A percentile compares a stretch with the other conserved stretches of the same genome.
Conservation (phyloP, 2,329 filamentous ascomycete genomes). For the Talaromyces sp. region DNA sequence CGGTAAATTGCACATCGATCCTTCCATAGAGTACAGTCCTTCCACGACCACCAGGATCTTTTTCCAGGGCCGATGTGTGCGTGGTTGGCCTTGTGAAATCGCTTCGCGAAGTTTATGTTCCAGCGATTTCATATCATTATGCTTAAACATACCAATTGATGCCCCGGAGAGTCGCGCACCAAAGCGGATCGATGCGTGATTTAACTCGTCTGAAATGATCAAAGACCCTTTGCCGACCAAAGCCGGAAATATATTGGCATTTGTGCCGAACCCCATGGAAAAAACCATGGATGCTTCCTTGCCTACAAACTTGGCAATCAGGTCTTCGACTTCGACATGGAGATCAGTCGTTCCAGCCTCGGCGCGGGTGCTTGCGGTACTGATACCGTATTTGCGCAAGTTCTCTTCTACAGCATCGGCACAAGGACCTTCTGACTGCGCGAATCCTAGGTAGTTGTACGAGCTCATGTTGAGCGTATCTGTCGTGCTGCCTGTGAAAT, state of each 20-base stretch:
- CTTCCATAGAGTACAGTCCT: slow-evolving; percentile 98
- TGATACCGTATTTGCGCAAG: slow-evolving; percentile 79
- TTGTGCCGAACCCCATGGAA: slow-evolving; percentile 98
- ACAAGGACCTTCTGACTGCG: slow-evolving; percentile 93
- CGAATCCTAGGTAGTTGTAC: slow-evolving; percentile 98
- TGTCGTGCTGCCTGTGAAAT: slow-evolving; percentile 81
- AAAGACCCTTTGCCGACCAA: slow-evolving; percentile 89
- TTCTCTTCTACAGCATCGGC: slow-evolving; percentile 86
- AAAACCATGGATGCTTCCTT: slow-evolving; percentile 95
- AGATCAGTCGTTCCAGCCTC: slow-evolving; percentile 86
- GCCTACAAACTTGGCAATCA: slow-evolving; percentile 86
- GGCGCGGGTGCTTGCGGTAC: slow-evolving; percentile 70
- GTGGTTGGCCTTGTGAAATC: slow-evolving; percentile 93
- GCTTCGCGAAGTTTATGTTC: slow-evolving; percentile 82
- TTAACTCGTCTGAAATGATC: slow-evolving; percentile 93
- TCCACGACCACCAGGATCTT: slow-evolving; percentile 97
- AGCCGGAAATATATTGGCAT: slow-evolving; percentile 86
- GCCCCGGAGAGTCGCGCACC: slow-evolving; percentile 90
- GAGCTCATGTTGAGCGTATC: slow-evolving; percentile 98
- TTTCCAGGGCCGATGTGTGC: slow-evolving; percentile 98
- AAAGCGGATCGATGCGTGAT: slow-evolving; percentile 95
- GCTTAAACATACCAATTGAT: slow-evolving; percentile 93
- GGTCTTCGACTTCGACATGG: slow-evolving; percentile 79
- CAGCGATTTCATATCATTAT: slow-evolving; percentile 89
- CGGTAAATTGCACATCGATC: slow-evolving; percentile 96